Conservation (phyloP, 2,329 filamentous ascomycete species). For the Beauveria asiatica region DNA sequence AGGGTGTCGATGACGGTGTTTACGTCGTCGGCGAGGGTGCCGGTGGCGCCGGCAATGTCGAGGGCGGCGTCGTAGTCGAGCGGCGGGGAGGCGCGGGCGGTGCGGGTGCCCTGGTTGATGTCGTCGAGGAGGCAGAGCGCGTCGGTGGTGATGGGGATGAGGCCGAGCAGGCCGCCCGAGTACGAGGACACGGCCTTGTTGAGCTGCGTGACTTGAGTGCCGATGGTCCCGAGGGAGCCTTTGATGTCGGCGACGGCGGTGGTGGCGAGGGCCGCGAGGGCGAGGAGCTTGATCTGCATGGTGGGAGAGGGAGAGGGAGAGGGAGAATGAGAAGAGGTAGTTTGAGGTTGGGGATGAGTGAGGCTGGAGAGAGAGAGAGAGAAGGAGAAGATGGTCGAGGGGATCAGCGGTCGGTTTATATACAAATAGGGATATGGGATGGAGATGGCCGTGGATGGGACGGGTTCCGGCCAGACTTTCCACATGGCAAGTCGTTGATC, state of each 20-base stretch:
- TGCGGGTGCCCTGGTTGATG: constrained; percentile 30
- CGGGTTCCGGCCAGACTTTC: too few relatives aligned
- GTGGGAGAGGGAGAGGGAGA: not conserved
- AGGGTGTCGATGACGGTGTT: constrained; percentile 30
- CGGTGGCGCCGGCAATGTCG: constrained; percentile 28
- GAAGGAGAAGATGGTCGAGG: too few relatives aligned
- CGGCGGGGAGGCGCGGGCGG: constrained; percentile 27
- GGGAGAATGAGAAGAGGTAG: not conserved
- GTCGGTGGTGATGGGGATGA: constrained; percentile 31
- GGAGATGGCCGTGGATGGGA: too few relatives aligned
- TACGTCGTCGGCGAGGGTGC: constrained; percentile 27
- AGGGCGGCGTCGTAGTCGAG: constrained; percentile 31
- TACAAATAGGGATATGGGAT: too few relatives aligned
- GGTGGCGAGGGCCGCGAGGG: constrained; percentile 12
- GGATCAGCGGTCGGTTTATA: not conserved
- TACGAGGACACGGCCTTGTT: constrained; percentile 27
- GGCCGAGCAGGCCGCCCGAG: constrained; percentile 29
- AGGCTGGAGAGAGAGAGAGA: not conserved
- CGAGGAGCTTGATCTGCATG: constrained; percentile 13
- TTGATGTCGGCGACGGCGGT: constrained; percentile 27
- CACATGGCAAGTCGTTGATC: too few relatives aligned
- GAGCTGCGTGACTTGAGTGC: constrained; percentile 26
- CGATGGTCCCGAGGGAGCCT: constrained; percentile 27
- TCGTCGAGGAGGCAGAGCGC: constrained; percentile 30
- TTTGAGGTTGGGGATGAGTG: not conserved